These are phyloP conservation scores for Puya raimondii DNA, from an alignment of 176 grass and related monocot genomes.

Conservation along the genomic window DNA sequence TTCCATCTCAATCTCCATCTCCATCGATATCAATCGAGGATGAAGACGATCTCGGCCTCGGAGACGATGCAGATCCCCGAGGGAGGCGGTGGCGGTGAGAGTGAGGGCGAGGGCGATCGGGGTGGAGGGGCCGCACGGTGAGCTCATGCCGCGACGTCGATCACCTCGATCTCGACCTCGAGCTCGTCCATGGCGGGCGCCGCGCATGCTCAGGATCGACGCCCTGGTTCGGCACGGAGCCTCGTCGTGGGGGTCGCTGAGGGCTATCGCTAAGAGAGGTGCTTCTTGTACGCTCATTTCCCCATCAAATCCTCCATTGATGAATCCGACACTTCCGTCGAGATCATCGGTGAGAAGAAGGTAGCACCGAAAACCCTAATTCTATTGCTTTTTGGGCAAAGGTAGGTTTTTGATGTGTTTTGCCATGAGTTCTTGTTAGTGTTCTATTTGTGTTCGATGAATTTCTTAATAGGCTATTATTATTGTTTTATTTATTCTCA, in stretches of 20 bases:
- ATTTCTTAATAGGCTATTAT: too few relatives aligned
- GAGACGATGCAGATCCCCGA: too few relatives aligned
- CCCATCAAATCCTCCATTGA: constrained; percentile 76
- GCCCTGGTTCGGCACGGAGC: constrained; percentile 71
- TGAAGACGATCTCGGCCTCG: too few relatives aligned
- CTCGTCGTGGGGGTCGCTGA: constrained; percentile 77
- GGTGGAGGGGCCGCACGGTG: constrained; percentile 37
- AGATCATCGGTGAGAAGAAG: constrained; percentile 87
- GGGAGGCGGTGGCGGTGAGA: neutral
- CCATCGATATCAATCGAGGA: too few relatives aligned
- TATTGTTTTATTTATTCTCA: too few relatives aligned
- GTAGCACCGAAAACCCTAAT: constrained; percentile 5
- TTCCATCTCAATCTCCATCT: too few relatives aligned
- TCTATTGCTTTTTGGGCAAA: too few relatives aligned
- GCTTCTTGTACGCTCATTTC: constrained; percentile 75
- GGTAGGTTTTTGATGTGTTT: too few relatives aligned
- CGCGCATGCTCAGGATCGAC: constrained; percentile 59
- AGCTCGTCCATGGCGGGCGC: constrained; percentile 59
- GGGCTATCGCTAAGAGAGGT: constrained; percentile 77
- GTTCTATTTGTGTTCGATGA: too few relatives aligned
- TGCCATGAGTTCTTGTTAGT: too few relatives aligned
- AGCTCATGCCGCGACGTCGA: constrained; percentile 64
- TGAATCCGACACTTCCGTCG: constrained; percentile 36
- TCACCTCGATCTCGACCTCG: constrained; percentile 81
- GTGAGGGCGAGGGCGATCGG: neutral